phyloP scores from a whole-genome alignment of 805 yeast species.

The Kazachstania africana region DNA sequence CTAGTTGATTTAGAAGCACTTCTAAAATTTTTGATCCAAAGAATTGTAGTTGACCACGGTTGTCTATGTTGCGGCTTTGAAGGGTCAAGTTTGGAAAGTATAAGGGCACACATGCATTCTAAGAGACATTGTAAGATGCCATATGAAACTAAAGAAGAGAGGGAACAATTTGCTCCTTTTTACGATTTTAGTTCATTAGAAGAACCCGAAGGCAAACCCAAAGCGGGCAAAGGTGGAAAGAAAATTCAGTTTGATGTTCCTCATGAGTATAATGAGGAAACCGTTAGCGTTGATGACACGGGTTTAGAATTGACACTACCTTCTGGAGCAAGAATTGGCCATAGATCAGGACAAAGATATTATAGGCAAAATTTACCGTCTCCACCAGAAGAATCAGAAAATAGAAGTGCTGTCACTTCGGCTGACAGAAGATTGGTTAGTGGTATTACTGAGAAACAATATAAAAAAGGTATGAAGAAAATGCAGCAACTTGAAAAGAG shows the following conservation, averaged over 20 bases:
- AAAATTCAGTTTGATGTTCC: conserved; percentile 22
- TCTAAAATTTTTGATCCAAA: conserved; percentile 63
- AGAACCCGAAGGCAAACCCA: conserved; percentile 17
- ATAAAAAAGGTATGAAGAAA: conserved; percentile 38
- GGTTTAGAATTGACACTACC: conserved; percentile 66
- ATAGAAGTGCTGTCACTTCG: conserved; percentile 63
- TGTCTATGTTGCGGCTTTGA: conserved; percentile 76
- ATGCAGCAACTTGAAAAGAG: conserved; percentile 33
- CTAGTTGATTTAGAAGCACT: conserved; percentile 61
- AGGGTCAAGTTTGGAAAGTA: conserved; percentile 77
- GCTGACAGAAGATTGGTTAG: conserved; percentile 55
- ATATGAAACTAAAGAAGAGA: conserved; percentile 71
- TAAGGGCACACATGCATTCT: conserved; percentile 74
- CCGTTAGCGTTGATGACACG: conserved; percentile 35
- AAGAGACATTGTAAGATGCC: conserved; percentile 87
- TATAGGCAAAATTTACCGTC: conserved; percentile 53
- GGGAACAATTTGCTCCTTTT: conserved; percentile 61
- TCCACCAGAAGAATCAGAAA: conserved; percentile 33
- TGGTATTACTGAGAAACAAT: conserved; percentile 50
- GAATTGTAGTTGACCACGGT: conserved; percentile 70
- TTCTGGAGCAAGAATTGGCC: conserved; percentile 70
- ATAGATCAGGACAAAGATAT: conserved; percentile 60
- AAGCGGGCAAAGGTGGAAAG: conserved; percentile 14
- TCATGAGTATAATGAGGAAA: conserved; percentile 22
- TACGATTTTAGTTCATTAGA: conserved; percentile 71